Conservation (phyloP, 371 early-diverging fungal species). For the Mucor mucedo region DNA sequence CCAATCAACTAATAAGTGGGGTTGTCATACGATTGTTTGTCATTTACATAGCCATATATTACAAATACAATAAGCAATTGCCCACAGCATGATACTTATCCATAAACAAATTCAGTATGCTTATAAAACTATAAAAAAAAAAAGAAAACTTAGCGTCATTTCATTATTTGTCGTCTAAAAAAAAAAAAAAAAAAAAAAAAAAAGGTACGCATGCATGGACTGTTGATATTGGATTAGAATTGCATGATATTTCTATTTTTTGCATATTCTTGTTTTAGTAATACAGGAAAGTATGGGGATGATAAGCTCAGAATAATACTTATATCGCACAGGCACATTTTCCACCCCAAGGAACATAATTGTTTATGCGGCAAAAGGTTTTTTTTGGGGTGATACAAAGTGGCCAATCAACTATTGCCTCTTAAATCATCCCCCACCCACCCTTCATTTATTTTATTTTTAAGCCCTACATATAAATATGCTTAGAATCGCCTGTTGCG, state of each 20-base stretch:
- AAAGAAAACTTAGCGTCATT: not conserved
- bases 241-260: too few relatives aligned
- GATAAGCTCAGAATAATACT: constrained; percentile 1
- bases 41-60: not conserved
- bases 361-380: not conserved
- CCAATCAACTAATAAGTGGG: constrained; percentile 21
- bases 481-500: not conserved
- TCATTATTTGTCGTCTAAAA: not conserved
- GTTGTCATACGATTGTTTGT: constrained; percentile 21
- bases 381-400: constrained; percentile 29
- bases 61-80: not conserved
- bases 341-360: not conserved
- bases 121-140: not conserved
- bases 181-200: not conserved
- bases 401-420: constrained; percentile 14
- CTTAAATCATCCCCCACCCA: not conserved
- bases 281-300: constrained; percentile 5
- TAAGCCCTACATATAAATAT: not conserved
- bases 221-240: not conserved
- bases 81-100: too few relatives aligned
- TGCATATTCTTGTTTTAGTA: not conserved
- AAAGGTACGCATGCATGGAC: not conserved
- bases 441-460: not conserved
- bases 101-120: not conserved
- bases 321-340: constrained; percentile 1